phyloP scores from a whole-genome alignment of 768 basidiomycete genomes.

The Stropharia rugosoannulata region DNA sequence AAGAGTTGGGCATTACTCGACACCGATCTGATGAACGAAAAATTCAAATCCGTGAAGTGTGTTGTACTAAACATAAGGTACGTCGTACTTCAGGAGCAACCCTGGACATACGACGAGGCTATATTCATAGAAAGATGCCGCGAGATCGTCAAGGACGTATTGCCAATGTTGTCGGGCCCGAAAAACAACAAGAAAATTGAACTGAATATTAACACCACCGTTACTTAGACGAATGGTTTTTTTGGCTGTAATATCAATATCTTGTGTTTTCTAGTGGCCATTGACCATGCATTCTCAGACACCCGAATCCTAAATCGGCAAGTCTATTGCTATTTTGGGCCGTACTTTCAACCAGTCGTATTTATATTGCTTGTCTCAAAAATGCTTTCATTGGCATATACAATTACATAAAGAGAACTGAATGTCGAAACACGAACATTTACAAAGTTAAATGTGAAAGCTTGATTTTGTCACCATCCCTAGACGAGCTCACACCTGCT shows the following conservation, averaged over 20 bases:
- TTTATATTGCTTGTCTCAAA: no score
- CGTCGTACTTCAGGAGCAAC: slow-evolving; percentile 7
- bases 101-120: slow-evolving; percentile 14
- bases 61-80: slow-evolving; percentile 10
- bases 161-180: slow-evolving; percentile 6
- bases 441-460: no score
- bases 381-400: no score
- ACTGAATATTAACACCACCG: neutral
- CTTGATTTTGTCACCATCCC: no score
- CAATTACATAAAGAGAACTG: no score
- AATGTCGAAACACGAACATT: no score
- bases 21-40: neutral
- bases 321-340: neutral
- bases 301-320: neutral
- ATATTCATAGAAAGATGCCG: slow-evolving; percentile 9
- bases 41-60: neutral
- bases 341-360: no score
- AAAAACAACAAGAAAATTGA: slow-evolving; percentile 6
- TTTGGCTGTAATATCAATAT: no score
- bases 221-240: neutral
- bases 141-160: slow-evolving; percentile 1
- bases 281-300: no score
- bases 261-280: no score
- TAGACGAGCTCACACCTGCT: no score
- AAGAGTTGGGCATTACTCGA: slow-evolving; percentile 12